Evolutionary conservation across 306 rosid genomes (phyloP), one percentile per base, ranked within the genome.

Genomic region (Acacia crassicarpa): DNA sequence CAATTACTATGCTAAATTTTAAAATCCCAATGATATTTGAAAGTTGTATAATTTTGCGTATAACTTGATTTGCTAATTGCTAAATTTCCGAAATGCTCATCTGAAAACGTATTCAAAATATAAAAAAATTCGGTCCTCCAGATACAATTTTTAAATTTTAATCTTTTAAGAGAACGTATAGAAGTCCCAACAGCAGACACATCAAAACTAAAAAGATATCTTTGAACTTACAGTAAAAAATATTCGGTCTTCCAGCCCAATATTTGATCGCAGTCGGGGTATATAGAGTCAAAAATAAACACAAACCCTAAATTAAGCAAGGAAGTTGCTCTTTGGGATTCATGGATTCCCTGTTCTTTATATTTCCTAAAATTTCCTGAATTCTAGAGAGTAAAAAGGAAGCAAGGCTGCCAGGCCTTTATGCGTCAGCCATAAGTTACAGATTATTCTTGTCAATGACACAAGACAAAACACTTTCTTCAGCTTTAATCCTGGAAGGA

Each of bases 391-490:
- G 16, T 58, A 49, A 40, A 69, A 61, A 22, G 73, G 71, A 80
- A 72, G 75, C 73, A 76, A 49, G 78, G 9, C n/a, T 40, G 13
- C 16, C 67, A 43, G 67, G 67, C 76, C 81, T 75, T 45, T 9
- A 43, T 49, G 72, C 43, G 76, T 69, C 38, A 79, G 53, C 69
- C 69, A 65, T 5, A 7, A 32, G 66, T 78, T 58, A 71, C 67
- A 51, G 12, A 51, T 53, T 79, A 27, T 76, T 35, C 12, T 61
- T n/a, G 70, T 83, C 66, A 83, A 12, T 46, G 63, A 63, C 41
- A 54, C 54, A 65, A 44, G 43, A 45, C 35, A 48, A 48, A 54
- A 80, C 48, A 74, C 41, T 78, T 80, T 75, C 80, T 63, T 51
- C 77, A 74, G 8, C 76, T 81, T 61, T 54, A 30, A 69, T 58